Evolutionary conservation across 2,329 filamentous ascomycete species (phyloP), one percentile per base, ranked within the genome.

Genomic region (Xylaria sp.): DNA sequence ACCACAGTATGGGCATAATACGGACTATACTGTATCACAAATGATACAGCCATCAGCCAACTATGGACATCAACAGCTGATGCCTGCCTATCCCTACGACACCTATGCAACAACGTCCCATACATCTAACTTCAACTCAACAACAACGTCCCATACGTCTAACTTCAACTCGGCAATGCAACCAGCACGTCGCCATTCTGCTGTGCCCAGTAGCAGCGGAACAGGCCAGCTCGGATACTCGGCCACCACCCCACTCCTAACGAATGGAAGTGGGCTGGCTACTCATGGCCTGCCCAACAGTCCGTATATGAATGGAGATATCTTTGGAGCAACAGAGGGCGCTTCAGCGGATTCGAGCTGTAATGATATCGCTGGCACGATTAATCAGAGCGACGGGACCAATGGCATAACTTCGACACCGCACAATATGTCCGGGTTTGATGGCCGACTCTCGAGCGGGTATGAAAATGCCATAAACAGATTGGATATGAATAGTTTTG

Each of bases 141-240:
- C 10, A n/a, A 67, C 25, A n/a, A 5, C 48, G 7, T 30, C 48
- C 15, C 48, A 9, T 15, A 0, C 52, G 12, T 5, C 32, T 7
- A 36, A 6, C 46, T 28, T 28, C 34, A 45, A 28, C 36, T 4
- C 46, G 18, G 12, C 10, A n/a, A 67, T 23, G 2, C 66, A 12
- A 8, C 34, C 65, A 45, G 13, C 65, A 2, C 59, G 62, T 34
- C 68, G 25, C 53, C 3, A 15, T n/a, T 72, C 72, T 0, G 41
- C 43, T 34, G 57, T 72, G 8, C 65, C 69, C 1, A 70, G 45
- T n/a, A 46, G 32, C 67, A n/a, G 68, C 52, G 61, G 67, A 4
- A 41, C 66, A 12, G 20, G 41, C 13, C 62, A 65, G 12, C 20
- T 72, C n/a, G 69, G 64, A 2, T 75, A 75, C 39, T 20, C 53